A percentile compares a stretch with the other conserved stretches of the same genome.
Conservation (phyloP, 2,329 filamentous ascomycete species). For the Sclerotinia nivalis region DNA sequence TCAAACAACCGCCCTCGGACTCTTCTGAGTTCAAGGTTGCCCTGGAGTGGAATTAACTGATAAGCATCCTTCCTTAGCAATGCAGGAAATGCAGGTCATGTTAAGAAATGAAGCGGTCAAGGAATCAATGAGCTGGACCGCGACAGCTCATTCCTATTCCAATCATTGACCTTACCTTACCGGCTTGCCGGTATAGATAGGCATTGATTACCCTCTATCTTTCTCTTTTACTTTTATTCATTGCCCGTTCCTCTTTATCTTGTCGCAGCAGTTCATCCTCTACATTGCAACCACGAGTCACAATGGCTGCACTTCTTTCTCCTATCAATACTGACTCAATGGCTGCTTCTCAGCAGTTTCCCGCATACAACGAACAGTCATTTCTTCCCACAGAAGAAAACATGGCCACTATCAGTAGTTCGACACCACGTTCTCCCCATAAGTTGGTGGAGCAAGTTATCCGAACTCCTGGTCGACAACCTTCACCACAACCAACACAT, state of each 20-base stretch:
- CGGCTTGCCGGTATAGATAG: conserved; percentile 16
- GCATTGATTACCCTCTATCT: background rate
- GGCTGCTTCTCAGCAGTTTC: conserved; percentile 22
- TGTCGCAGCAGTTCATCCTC: background rate
- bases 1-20: conserved; percentile 11
- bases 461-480: conserved; percentile 43
- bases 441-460: conserved; percentile 36
- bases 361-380: conserved; percentile 25
- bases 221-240: background rate
- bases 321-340: conserved; percentile 24
- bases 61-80: conserved; percentile 19
- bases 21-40: conserved; percentile 7
- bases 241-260: background rate
- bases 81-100: conserved; percentile 20
- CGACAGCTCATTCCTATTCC: conserved; percentile 2
- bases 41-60: conserved; percentile 8
- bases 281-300: conserved; percentile 12
- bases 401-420: conserved; percentile 31
- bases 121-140: conserved; percentile 17
- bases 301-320: conserved; percentile 21
- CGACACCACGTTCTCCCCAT: conserved; percentile 26
- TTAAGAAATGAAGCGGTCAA: conserved; percentile 20
- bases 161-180: background rate
- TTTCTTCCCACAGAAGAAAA: conserved; percentile 25
- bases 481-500: conserved; percentile 87